A percentile compares a stretch with the other conserved stretches of the same genome.
Conservation (phyloP, 148 eudicot genomes). For the Persicaria maculosa region DNA sequence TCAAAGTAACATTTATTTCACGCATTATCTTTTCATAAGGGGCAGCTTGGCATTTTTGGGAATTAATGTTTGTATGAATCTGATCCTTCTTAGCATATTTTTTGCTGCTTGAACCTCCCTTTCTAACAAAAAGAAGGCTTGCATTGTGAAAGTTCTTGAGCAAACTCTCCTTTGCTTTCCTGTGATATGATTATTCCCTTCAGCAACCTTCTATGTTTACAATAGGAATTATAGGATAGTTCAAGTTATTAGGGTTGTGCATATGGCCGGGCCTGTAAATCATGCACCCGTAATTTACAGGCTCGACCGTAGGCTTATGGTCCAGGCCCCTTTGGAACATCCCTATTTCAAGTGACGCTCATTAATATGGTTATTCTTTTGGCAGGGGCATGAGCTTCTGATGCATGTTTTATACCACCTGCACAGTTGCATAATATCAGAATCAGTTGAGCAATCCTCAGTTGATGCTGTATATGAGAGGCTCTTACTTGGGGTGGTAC, state of each 20-base stretch:
- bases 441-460: conserved; percentile 37
- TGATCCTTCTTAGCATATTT: conserved; percentile 3
- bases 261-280: too few species aligned
- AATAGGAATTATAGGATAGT: neutral
- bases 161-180: neutral
- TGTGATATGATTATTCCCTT: neutral
- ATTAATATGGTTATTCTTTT: conserved; percentile 15
- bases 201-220: neutral
- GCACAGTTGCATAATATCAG: conserved; percentile 39
- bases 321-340: too few species aligned
- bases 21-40: conserved; percentile 3
- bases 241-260: neutral
- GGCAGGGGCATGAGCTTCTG: conserved; percentile 94
- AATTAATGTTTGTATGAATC: neutral
- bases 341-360: neutral
- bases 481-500: conserved; percentile 82
- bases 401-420: conserved; percentile 85
- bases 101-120: neutral
- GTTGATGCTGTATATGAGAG: conserved; percentile 69
- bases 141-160: neutral
- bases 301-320: too few species aligned
- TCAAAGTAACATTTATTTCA: neutral
- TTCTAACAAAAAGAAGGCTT: neutral
- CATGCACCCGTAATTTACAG: too few species aligned
- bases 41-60: neutral